phyloP scores from a whole-genome alignment of 495 filamentous ascomycete species.

The Penicillium paradoxum region DNA sequence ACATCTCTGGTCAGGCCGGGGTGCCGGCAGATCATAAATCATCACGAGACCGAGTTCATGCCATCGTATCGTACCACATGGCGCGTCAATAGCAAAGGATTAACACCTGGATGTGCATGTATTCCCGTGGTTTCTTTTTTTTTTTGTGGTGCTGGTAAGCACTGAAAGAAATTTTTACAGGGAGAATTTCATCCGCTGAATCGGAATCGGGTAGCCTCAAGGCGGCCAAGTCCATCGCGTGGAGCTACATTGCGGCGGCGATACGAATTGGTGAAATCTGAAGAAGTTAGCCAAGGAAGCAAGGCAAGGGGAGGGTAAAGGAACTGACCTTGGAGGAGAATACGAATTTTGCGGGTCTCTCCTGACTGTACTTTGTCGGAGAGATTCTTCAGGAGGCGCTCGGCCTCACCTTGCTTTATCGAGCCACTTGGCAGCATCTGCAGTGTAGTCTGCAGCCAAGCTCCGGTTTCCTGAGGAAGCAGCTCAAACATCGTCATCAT shows the following conservation, averaged over 20 bases:
- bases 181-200: slow-evolving; percentile 56
- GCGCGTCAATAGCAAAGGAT: slow-evolving; percentile 17
- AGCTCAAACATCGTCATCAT: slow-evolving; percentile 84
- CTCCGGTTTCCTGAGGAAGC: slow-evolving; percentile 67
- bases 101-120: slow-evolving; percentile 24
- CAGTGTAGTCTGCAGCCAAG: slow-evolving; percentile 78
- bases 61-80: slow-evolving; percentile 20
- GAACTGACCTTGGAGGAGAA: slow-evolving; percentile 65
- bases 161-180: slow-evolving; percentile 17
- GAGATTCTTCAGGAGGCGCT: slow-evolving; percentile 61
- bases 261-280: slow-evolving; percentile 91
- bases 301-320: not conserved
- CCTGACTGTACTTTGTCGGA: slow-evolving; percentile 60
- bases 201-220: slow-evolving; percentile 81
- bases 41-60: slow-evolving; percentile 21
- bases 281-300: slow-evolving; percentile 5
- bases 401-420: slow-evolving; percentile 60
- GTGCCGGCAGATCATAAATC: slow-evolving; percentile 23
- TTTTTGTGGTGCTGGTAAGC: slow-evolving; percentile 5
- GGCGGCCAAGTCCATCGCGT: slow-evolving; percentile 77
- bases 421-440: slow-evolving; percentile 77
- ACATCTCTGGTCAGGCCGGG: slow-evolving; percentile 8
- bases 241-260: slow-evolving; percentile 89
- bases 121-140: slow-evolving; percentile 17
- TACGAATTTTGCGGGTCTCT: slow-evolving; percentile 78